phyloP scores from a whole-genome alignment of 2,329 filamentous ascomycete genomes.

The Aspergillus fructus region DNA sequence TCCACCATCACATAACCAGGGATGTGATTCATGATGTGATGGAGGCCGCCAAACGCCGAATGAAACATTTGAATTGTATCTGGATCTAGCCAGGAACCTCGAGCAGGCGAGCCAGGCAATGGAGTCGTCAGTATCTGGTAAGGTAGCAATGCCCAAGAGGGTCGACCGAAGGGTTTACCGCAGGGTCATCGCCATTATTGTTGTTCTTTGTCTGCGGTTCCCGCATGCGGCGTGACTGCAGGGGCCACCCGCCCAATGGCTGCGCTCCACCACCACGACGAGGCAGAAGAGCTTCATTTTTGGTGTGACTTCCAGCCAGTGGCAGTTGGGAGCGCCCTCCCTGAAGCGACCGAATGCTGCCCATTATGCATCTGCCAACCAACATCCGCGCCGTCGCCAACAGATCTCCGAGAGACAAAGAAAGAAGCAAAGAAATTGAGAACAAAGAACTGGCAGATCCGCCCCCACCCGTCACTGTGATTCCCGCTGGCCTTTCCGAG shows the following conservation, averaged over 20 bases:
- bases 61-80: slow-evolving; percentile 8
- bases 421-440: slow-evolving; percentile 15
- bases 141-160: slow-evolving; percentile 4
- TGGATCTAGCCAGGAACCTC: background rate
- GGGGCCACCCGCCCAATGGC: slow-evolving; percentile 5
- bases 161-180: background rate
- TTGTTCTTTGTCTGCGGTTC: slow-evolving; percentile 7
- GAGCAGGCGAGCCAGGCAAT: background rate
- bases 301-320: slow-evolving; percentile 3
- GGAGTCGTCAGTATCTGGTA: background rate
- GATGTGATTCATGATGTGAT: background rate
- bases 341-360: background rate
- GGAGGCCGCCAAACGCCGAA: background rate
- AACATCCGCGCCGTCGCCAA: slow-evolving; percentile 1
- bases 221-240: slow-evolving; percentile 14
- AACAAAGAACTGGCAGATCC: slow-evolving; percentile 10
- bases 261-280: background rate
- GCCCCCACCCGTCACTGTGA: background rate
- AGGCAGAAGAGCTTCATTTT: slow-evolving; percentile 7
- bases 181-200: background rate
- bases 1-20: background rate
- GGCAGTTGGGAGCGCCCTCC: background rate
- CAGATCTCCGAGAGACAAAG: slow-evolving; percentile 13
- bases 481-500: background rate
- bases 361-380: slow-evolving; percentile 6